Conservation (phyloP, 139 green algal genomes). For the Axilococcus clingmanii region DNA sequence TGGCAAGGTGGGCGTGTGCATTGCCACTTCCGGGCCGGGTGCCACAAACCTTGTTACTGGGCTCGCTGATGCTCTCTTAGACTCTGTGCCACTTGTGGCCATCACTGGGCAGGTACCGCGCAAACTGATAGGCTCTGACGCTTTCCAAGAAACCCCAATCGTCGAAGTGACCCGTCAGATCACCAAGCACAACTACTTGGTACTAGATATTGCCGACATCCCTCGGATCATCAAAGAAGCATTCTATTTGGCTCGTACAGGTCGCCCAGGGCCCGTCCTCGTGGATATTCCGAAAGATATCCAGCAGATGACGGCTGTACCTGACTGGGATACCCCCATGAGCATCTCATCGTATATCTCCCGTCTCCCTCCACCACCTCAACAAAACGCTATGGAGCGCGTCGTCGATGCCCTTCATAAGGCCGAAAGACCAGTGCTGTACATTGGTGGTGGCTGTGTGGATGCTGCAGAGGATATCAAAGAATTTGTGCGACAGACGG, state of each 20-base stretch:
- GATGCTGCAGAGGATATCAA: slow-evolving; percentile 64
- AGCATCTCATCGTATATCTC: slow-evolving; percentile 80
- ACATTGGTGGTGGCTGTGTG: slow-evolving; percentile 85
- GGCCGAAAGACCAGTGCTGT: slow-evolving; percentile 60
- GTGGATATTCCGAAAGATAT: slow-evolving; percentile 96
- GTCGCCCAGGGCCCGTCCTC: slow-evolving; percentile 58
- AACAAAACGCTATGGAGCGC: slow-evolving; percentile 21
- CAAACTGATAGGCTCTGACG: slow-evolving; percentile 82
- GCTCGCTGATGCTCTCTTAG: slow-evolving; percentile 95
- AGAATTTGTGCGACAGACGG: slow-evolving; percentile 68
- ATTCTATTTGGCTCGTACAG: slow-evolving; percentile 88
- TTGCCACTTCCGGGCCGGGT: slow-evolving; percentile 93
- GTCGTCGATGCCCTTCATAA: slow-evolving; percentile 47
- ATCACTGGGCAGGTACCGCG: slow-evolving; percentile 95
- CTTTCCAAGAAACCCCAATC: slow-evolving; percentile 99
- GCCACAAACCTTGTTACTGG: slow-evolving; percentile 99
- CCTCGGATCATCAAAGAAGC: slow-evolving; percentile 92
- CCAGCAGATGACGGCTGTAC: slow-evolving; percentile 90
- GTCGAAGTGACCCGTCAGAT: slow-evolving; percentile 98
- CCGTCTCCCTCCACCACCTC: slow-evolving; percentile 56
- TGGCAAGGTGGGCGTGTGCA: slow-evolving; percentile 94
- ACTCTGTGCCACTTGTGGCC: slow-evolving; percentile 93
- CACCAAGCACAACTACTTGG: slow-evolving; percentile 99
- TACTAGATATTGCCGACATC: slow-evolving; percentile 96
- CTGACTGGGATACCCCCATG: slow-evolving; percentile 82